A percentile compares a stretch with the other conserved stretches of the same genome.
Conservation (phyloP, 192 early-diverging fungal genomes). For the Coemansia sp. region DNA sequence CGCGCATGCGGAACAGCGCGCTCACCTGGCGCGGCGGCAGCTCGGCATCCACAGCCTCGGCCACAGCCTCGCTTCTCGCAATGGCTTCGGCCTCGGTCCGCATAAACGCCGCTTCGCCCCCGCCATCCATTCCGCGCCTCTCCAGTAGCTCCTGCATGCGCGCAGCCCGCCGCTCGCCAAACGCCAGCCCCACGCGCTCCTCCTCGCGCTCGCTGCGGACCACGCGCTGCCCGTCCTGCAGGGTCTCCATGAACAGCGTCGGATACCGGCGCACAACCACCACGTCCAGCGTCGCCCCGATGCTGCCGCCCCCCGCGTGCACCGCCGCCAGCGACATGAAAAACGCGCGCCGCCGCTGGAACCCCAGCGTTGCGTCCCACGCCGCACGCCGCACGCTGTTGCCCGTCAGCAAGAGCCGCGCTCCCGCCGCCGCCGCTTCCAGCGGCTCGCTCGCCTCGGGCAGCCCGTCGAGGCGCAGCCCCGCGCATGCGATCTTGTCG, state of each 20-base stretch:
- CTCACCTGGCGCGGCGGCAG: constrained; percentile 27
- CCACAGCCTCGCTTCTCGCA: neutral
- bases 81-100: too few species aligned
- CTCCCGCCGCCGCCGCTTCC: constrained; percentile 8
- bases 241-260: constrained; percentile 30
- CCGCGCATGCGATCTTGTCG: constrained; percentile 41
- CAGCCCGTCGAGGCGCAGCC: constrained; percentile 13
- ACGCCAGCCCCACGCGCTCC: constrained; percentile 5
- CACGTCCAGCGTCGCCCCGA: constrained; percentile 41
- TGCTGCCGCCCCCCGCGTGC: constrained; percentile 18
- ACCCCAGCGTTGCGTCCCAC: constrained; percentile 40
- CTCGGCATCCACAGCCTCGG: constrained; percentile 4
- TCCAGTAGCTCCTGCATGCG: constrained; percentile 14
- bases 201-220: constrained; percentile 35
- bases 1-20: constrained; percentile 26
- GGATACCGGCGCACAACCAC: constrained; percentile 40
- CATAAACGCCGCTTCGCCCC: neutral
- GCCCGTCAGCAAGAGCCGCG: constrained; percentile 13
- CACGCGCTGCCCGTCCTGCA: constrained; percentile 13
- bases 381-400: constrained; percentile 38
- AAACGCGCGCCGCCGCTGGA: constrained; percentile 10
- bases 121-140: neutral
- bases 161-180: constrained; percentile 5
- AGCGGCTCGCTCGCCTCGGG: constrained; percentile 27
- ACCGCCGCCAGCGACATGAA: constrained; percentile 31